A percentile compares a stretch with the other conserved stretches of the same genome.
phyloP scores from a whole-genome alignment of 2,329 filamentous ascomycete genomes.

The Cladosporium oxysporum region DNA sequence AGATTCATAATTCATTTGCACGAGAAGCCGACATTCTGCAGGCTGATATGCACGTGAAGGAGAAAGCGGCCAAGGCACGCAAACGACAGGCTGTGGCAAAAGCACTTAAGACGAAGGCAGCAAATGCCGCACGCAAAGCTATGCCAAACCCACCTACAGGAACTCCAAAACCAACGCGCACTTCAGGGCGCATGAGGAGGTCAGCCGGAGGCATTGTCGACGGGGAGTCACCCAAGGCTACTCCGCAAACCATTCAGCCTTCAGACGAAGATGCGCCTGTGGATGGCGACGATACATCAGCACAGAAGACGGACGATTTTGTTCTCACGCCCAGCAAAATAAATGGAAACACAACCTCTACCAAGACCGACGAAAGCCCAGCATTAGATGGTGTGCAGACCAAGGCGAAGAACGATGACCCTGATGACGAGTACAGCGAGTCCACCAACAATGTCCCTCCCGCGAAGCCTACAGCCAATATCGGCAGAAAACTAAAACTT shows the following conservation, averaged over 20 bases:
- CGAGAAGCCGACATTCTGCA: constrained; percentile 76
- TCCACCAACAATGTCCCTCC: background rate
- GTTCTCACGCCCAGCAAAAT: background rate
- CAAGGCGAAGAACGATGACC: background rate
- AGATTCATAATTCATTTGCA: constrained; percentile 85
- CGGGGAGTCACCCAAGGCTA: background rate
- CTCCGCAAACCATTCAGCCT: background rate
- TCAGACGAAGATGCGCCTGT: background rate
- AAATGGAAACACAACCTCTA: background rate
- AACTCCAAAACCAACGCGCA: background rate
- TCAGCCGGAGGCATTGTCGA: background rate
- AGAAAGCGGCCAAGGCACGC: constrained; percentile 47
- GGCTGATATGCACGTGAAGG: constrained; percentile 65
- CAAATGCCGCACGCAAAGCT: constrained; percentile 26
- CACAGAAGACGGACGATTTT: background rate
- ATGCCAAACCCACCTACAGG: background rate
- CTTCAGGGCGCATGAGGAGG: background rate
- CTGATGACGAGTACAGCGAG: constrained; percentile 7
- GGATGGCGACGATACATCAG: background rate
- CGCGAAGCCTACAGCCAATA: constrained; percentile 20
- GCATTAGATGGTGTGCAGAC: background rate
- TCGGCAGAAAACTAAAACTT: constrained; percentile 25
- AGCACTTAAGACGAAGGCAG: constrained; percentile 31
- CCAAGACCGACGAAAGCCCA: background rate
- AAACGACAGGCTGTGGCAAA: constrained; percentile 36